Conservation (phyloP, 805 yeast species). For the Pichia occidentalis region DNA sequence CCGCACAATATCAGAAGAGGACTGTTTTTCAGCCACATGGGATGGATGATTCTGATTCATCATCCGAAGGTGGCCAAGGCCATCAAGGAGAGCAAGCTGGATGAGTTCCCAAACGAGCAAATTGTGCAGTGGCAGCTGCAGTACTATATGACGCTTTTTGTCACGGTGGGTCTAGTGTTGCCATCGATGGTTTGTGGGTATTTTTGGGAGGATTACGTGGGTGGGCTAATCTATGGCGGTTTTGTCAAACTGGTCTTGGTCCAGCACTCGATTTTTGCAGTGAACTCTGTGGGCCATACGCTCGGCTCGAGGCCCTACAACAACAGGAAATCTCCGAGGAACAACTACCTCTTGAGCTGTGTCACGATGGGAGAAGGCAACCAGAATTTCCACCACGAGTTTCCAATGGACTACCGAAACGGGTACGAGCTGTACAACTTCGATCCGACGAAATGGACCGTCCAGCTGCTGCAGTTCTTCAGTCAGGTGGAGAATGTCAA, state of each 20-base stretch:
- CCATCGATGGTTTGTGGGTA: constrained; percentile 64
- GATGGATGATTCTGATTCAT: constrained; percentile 75
- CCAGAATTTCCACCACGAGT: constrained; percentile 93
- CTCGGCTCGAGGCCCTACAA: constrained; percentile 70
- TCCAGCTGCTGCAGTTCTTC: constrained; percentile 43
- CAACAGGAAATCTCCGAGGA: constrained; percentile 66
- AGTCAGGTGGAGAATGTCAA: constrained; percentile 56
- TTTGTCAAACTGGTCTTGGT: constrained; percentile 60
- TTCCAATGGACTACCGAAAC: constrained; percentile 83
- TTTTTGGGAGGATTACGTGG: constrained; percentile 65
- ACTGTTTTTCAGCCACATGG: constrained; percentile 74
- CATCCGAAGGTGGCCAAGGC: constrained; percentile 45
- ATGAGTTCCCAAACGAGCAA: constrained; percentile 55
- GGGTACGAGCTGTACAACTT: constrained; percentile 65
- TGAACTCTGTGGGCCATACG: constrained; percentile 80
- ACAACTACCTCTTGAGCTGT: constrained; percentile 54
- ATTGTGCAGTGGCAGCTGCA: constrained; percentile 63
- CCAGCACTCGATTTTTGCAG: constrained; percentile 73
- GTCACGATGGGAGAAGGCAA: constrained; percentile 86
- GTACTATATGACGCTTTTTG: constrained; percentile 54
- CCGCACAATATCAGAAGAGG: constrained; percentile 84
- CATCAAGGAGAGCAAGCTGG: constrained; percentile 39
- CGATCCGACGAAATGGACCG: constrained; percentile 83
- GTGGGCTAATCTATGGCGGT: constrained; percentile 79
- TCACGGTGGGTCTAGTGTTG: constrained; percentile 39